Evolutionary conservation across 164 flowering plant species (phyloP).

Genomic region (Nelumbo lutea): DNA sequence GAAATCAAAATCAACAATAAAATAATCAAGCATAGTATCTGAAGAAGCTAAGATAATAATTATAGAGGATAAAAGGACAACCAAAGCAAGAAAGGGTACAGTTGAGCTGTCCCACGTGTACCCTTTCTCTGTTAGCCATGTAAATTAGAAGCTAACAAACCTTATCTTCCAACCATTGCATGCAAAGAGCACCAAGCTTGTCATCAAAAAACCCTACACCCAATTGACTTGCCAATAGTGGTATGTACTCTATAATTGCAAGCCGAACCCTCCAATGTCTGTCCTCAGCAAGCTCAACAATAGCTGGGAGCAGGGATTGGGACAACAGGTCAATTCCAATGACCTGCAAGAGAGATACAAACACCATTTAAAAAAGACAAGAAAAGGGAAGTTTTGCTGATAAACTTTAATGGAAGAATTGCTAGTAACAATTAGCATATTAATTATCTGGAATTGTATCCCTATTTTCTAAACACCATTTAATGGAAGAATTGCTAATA

Average conservation of each 20-base stretch:
- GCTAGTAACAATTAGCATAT: background rate
- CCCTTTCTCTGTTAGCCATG: background rate
- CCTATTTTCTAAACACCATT: too few relatives aligned
- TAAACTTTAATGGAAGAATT: background rate
- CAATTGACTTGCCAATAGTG: constrained; percentile 82
- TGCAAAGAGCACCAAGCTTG: constrained; percentile 77
- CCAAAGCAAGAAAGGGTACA: background rate
- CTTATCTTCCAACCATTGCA: constrained; percentile 86
- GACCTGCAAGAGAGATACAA: constrained; percentile 46
- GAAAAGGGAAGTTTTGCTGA: background rate
- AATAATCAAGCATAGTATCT: too few relatives aligned
- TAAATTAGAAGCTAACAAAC: constrained; percentile 26
- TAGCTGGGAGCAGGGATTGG: constrained; percentile 82
- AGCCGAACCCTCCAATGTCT: constrained; percentile 93
- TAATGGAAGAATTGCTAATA: too few relatives aligned
- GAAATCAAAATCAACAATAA: too few relatives aligned
- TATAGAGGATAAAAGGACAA: background rate
- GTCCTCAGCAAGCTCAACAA: constrained; percentile 95
- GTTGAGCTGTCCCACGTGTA: background rate
- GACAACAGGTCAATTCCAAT: constrained; percentile 95
- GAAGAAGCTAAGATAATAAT: background rate
- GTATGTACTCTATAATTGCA: constrained; percentile 87
- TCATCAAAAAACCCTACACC: constrained; percentile 76
- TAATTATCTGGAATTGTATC: too few relatives aligned
- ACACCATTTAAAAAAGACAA: background rate